Evolutionary conservation across 768 basidiomycete genomes (phyloP), one percentile per base, ranked within the genome.

Genomic region (Amanita polypyramis): DNA sequence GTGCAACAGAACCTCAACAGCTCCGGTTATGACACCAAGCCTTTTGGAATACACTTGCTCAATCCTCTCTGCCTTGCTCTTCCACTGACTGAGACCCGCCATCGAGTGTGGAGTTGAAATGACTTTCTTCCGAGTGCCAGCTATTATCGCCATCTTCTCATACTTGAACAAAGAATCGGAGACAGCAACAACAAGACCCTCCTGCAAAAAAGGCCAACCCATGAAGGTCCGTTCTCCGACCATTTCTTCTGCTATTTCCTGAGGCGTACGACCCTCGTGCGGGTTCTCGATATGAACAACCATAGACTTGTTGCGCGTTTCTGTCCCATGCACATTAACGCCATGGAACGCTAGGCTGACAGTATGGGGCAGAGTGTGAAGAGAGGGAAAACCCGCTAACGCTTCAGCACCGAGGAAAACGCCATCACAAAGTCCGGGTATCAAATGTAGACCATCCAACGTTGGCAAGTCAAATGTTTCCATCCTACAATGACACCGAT

Each of bases 121-220:
- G 19, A 83, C 76, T 65, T 72, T 81, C 32, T 67, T 61, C 30
- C 73, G 64, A 4, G 54, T 60, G n/a, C 72, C 74, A 0, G 73
- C 74, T 20, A 79, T 63, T 14, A 86, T 61, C 4, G 61, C 57
- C 56, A 79, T 61, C 65, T 79, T 79, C 66, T 94, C 90, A 59
- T 94, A 94, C 61, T 77, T 84, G 77, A 92, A 89, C 52, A 85
- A 60, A 30, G 80, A 74, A 61, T 98, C 95, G 14, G 91, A 94
- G 5, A 97, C 74, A 14, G 83, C 85, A 2, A 82, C 80, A 1
- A 97, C 91, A 55, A 80, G 65, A 2, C 90, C 95, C 65, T 99
- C 96, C 55, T 87, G 86, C 35, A 99, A 66, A 73, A 94, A 98
- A 0, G 96, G 96, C 94, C 95, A 99, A 20, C 83, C 81, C 48